Evolutionary conservation across 768 basidiomycete genomes (phyloP).

Genomic region (Dioszegia hungarica): DNA sequence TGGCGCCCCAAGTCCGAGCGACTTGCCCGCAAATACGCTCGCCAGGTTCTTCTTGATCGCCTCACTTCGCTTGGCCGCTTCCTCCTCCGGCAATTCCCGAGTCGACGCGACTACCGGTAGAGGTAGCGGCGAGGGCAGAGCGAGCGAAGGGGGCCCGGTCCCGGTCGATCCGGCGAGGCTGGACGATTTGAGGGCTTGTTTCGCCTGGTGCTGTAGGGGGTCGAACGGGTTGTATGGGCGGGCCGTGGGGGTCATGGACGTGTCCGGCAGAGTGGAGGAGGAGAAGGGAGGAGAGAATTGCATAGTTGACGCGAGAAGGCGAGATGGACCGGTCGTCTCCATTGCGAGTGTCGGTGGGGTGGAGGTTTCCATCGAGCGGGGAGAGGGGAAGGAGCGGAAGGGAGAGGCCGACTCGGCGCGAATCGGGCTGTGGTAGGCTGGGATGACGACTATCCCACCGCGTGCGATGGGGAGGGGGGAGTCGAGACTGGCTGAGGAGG

Average conservation of each 20-base stretch:
- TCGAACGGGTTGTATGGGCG: neutral
- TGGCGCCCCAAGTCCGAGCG: constrained; percentile 20
- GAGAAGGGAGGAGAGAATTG: neutral
- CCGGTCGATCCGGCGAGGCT: neutral
- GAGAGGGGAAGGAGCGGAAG: constrained; percentile 6
- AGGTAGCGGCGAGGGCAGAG: neutral
- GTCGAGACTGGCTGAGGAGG: constrained; percentile 11
- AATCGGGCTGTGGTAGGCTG: constrained; percentile 17
- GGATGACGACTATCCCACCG: constrained; percentile 38
- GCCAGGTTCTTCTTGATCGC: neutral
- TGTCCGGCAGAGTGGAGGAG: neutral
- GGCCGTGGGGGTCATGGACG: neutral
- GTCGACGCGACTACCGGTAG: neutral
- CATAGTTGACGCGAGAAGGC: neutral
- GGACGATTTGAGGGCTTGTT: constrained; percentile 1
- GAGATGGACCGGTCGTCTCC: neutral
- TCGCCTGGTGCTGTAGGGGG: neutral
- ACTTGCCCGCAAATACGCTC: constrained; percentile 1
- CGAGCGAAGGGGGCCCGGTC: neutral
- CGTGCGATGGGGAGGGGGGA: constrained; percentile 31
- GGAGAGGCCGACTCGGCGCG: constrained; percentile 29
- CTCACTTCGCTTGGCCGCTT: neutral
- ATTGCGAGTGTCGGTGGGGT: neutral
- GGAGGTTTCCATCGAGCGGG: neutral
- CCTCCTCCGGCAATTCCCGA: neutral